Percentiles rank a stretch among this genome's conserved stretches.
Conservation (phyloP, 805 yeast genomes). For the Priceomyces melissophilus region DNA sequence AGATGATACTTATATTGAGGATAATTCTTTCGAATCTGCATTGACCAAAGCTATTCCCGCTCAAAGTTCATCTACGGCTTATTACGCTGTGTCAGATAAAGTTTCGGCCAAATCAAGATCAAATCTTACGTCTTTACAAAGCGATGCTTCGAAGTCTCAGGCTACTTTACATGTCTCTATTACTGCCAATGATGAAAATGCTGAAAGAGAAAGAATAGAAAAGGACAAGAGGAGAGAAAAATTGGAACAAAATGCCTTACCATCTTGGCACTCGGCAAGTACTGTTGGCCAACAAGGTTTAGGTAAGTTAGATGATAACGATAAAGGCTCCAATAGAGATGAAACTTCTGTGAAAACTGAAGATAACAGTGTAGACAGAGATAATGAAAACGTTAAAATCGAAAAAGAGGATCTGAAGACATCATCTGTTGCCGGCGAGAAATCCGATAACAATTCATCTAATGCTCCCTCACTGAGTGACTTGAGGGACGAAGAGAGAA, state of each 20-base stretch:
- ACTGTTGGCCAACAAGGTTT: slow-evolving; percentile 73
- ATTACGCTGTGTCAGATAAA: slow-evolving; percentile 60
- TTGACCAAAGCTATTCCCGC: slow-evolving; percentile 83
- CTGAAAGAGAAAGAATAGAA: slow-evolving; percentile 61
- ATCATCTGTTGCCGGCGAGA: slow-evolving; percentile 9
- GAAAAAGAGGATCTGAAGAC: slow-evolving; percentile 1
- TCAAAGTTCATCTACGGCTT: slow-evolving; percentile 61
- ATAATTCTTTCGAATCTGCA: slow-evolving; percentile 47
- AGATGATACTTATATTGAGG: slow-evolving; percentile 39
- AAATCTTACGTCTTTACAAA: slow-evolving; percentile 31
- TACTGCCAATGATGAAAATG: slow-evolving; percentile 79
- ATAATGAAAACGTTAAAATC: slow-evolving; percentile 4
- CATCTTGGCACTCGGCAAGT: slow-evolving; percentile 92
- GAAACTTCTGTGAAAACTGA: slow-evolving; percentile 21
- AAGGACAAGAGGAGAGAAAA: slow-evolving; percentile 65
- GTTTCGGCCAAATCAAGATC: slow-evolving; percentile 26
- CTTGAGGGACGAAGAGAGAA: slow-evolving; percentile 61
- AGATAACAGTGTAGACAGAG: slow-evolving; percentile 10
- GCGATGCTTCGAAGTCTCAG: slow-evolving; percentile 62
- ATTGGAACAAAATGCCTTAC: slow-evolving; percentile 88
- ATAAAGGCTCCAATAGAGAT: slow-evolving; percentile 18
- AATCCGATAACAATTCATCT: slow-evolving; percentile 11
- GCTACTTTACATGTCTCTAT: slow-evolving; percentile 89
- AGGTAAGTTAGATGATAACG: slow-evolving; percentile 55
- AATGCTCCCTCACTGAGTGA: slow-evolving; percentile 28